Conservation (phyloP, 129 eudicot genomes). For the Artemisia argyi region DNA sequence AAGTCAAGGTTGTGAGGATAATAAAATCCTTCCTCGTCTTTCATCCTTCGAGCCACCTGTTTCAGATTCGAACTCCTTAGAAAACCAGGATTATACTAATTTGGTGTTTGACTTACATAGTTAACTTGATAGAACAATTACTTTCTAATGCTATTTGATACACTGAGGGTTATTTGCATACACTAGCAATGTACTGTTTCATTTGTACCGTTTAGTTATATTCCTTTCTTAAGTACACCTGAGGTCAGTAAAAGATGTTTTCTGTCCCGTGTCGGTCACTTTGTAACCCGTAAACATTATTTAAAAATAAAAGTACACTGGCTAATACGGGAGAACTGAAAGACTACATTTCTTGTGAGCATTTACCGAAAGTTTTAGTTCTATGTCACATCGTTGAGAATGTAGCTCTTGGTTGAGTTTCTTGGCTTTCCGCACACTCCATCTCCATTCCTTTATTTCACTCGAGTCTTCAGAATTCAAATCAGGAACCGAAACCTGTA, state of each 20-base stretch:
- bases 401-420: constrained; percentile 85
- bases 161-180: too few species aligned
- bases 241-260: too few species aligned
- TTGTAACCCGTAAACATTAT: too few species aligned
- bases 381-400: constrained; percentile 86
- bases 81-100: constrained; percentile 12
- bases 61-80: constrained; percentile 13
- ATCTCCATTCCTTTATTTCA: constrained; percentile 68
- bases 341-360: not conserved
- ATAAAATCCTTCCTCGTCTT: constrained; percentile 92
- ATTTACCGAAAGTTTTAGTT: constrained; percentile 85
- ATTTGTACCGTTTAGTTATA: too few species aligned
- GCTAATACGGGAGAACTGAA: too few species aligned
- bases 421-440: constrained; percentile 76
- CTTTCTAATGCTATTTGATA: too few species aligned
- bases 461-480: constrained; percentile 53
- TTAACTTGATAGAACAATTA: not conserved
- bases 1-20: constrained; percentile 97
- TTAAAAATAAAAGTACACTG: too few species aligned
- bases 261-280: too few species aligned
- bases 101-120: not conserved
- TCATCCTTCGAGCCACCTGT: constrained; percentile 96
- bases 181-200: too few species aligned
- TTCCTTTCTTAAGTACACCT: too few species aligned
- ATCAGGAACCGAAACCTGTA: constrained; percentile 80